Evolutionary conservation across 148 eudicot species (phyloP).

Genomic region (Fallopia convolvulus): DNA sequence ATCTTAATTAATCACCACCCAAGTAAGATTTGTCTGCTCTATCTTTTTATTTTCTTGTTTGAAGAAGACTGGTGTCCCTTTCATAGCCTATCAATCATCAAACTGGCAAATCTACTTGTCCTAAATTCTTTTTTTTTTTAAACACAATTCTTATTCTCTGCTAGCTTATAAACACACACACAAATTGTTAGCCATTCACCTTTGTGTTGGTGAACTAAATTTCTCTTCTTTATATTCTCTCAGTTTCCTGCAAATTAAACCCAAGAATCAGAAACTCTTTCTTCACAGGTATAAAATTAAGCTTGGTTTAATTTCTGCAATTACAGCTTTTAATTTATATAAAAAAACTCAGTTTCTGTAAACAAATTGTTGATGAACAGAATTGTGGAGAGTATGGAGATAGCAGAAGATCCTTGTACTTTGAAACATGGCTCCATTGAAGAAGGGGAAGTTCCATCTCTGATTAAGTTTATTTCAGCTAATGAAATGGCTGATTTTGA

Average conservation of each 20-base stretch:
- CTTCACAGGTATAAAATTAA: not conserved
- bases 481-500: constrained; percentile 11
- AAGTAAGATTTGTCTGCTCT: not conserved
- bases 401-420: constrained; percentile 8
- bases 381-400: not conserved
- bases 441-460: constrained; percentile 11
- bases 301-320: not conserved
- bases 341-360: not conserved
- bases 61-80: not conserved
- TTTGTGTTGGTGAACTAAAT: constrained; percentile 1
- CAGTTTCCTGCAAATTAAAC: not conserved
- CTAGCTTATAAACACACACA: not conserved
- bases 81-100: constrained; percentile 5
- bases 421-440: not conserved
- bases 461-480: not conserved
- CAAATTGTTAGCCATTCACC: not conserved
- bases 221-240: not conserved
- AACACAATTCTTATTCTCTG: not conserved
- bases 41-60: not conserved
- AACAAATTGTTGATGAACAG: not conserved
- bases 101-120: constrained; percentile 8
- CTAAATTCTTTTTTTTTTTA: not conserved
- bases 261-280: not conserved
- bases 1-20: not conserved
- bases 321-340: no score